phyloP scores from a whole-genome alignment of 2,329 filamentous ascomycete genomes.

The Macrophomina tecta region DNA sequence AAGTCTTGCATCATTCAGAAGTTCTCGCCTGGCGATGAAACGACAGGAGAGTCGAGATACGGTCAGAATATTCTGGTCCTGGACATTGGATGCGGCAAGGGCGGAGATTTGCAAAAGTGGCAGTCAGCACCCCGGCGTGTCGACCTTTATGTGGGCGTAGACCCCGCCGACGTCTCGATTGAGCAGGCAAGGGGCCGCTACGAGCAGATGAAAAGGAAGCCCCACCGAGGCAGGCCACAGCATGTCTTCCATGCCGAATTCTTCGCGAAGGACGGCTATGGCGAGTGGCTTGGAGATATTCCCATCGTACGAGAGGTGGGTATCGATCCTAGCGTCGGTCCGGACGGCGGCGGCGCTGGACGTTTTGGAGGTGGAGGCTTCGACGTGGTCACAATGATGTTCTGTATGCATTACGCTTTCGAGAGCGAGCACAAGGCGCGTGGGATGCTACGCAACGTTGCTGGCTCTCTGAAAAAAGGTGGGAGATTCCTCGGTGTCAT shows the following conservation, averaged over 20 bases:
- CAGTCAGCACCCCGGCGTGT: constrained; percentile 89
- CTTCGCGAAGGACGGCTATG: constrained; percentile 90
- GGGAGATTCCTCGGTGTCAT: constrained; percentile 94
- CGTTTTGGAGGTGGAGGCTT: constrained; percentile 78
- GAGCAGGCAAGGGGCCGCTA: constrained; percentile 89
- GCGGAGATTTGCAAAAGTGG: constrained; percentile 95
- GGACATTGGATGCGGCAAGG: constrained; percentile 96
- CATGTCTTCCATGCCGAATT: constrained; percentile 85
- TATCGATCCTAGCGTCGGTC: constrained; percentile 75
- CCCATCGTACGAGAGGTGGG: constrained; percentile 85
- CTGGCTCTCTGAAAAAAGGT: constrained; percentile 88
- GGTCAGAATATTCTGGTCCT: constrained; percentile 74
- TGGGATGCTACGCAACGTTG: constrained; percentile 91
- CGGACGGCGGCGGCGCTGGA: constrained; percentile 60
- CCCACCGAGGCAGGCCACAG: constrained; percentile 55
- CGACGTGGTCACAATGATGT: constrained; percentile 98
- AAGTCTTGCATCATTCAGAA: constrained; percentile 98
- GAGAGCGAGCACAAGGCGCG: constrained; percentile 89
- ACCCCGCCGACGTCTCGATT: constrained; percentile 91
- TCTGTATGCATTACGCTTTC: constrained; percentile 98
- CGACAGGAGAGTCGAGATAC: constrained; percentile 36
- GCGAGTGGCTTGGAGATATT: constrained; percentile 80
- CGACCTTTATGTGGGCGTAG: constrained; percentile 91
- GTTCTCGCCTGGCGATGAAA: constrained; percentile 66
- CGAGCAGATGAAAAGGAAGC: constrained; percentile 69